Conservation (phyloP, 2,329 filamentous ascomycete species). For the Epichloe sylvatica region DNA sequence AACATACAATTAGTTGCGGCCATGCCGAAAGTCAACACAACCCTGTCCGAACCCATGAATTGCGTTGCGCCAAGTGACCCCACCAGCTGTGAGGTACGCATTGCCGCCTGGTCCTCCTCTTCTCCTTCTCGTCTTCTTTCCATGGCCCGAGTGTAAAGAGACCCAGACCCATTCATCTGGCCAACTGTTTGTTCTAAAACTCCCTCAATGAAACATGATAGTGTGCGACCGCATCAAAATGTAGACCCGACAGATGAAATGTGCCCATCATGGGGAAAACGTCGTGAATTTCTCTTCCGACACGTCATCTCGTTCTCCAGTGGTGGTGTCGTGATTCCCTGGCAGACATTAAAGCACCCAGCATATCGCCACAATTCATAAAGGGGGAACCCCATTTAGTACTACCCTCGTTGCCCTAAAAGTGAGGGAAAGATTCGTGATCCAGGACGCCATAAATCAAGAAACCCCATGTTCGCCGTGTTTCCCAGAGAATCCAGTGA, state of each 20-base stretch:
- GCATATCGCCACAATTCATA: neutral
- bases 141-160: neutral
- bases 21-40: neutral
- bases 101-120: conserved; percentile 1
- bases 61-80: too few relatives aligned
- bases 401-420: neutral
- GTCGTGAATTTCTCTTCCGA: neutral
- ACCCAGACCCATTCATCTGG: too few relatives aligned
- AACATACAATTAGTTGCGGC: too few relatives aligned
- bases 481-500: neutral
- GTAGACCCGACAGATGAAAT: neutral
- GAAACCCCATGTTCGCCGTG: conserved; percentile 1
- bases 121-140: too few relatives aligned
- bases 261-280: neutral
- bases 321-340: neutral
- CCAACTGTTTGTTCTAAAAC: neutral
- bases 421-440: neutral
- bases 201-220: neutral
- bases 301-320: neutral
- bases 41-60: neutral
- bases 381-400: neutral
- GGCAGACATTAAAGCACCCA: neutral
- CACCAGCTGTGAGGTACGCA: neutral
- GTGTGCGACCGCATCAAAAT: neutral
- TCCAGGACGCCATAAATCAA: conserved; percentile 2